Percentiles rank a stretch among this genome's conserved stretches.
phyloP scores from a whole-genome alignment of 2,329 filamentous ascomycete genomes.

The Epichloe sibirici region DNA sequence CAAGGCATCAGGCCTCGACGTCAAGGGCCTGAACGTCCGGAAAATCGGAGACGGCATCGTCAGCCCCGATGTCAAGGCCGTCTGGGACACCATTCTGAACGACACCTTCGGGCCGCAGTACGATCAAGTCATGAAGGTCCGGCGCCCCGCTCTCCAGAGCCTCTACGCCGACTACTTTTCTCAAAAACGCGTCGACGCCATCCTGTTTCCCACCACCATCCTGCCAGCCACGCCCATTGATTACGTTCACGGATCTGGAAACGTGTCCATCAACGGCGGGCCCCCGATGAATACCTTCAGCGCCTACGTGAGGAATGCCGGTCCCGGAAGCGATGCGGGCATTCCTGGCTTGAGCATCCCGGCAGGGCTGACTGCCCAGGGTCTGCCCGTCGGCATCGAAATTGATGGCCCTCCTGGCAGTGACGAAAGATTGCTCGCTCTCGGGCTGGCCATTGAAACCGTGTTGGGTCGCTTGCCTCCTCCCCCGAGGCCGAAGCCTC shows the following conservation, averaged over 20 bases:
- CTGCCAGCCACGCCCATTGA: slow-evolving; percentile 9
- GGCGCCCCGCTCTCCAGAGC: slow-evolving; percentile 9
- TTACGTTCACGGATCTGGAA: slow-evolving; percentile 6
- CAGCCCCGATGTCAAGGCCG: neutral
- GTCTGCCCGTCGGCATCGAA: slow-evolving; percentile 9
- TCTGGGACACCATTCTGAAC: neutral
- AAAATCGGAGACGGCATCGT: slow-evolving; percentile 7
- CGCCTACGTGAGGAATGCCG: slow-evolving; percentile 6
- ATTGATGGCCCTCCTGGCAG: slow-evolving; percentile 9
- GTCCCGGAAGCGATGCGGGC: slow-evolving; percentile 9
- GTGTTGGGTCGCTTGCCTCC: slow-evolving; percentile 7
- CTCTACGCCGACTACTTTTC: slow-evolving; percentile 8
- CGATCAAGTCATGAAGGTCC: slow-evolving; percentile 6
- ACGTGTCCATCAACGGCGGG: slow-evolving; percentile 9
- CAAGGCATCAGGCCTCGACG: neutral
- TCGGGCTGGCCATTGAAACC: slow-evolving; percentile 8
- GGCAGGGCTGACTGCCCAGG: slow-evolving; percentile 3
- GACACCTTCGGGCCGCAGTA: slow-evolving; percentile 3
- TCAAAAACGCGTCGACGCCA: slow-evolving; percentile 4
- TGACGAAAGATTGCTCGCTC: slow-evolving; percentile 5
- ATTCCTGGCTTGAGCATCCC: slow-evolving; percentile 10
- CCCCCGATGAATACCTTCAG: slow-evolving; percentile 6
- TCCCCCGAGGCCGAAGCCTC: neutral
- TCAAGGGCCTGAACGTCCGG: neutral
- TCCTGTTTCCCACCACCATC: slow-evolving; percentile 9